Conservation (phyloP, 192 early-diverging fungal genomes). For the Mortierella hygrophila region DNA sequence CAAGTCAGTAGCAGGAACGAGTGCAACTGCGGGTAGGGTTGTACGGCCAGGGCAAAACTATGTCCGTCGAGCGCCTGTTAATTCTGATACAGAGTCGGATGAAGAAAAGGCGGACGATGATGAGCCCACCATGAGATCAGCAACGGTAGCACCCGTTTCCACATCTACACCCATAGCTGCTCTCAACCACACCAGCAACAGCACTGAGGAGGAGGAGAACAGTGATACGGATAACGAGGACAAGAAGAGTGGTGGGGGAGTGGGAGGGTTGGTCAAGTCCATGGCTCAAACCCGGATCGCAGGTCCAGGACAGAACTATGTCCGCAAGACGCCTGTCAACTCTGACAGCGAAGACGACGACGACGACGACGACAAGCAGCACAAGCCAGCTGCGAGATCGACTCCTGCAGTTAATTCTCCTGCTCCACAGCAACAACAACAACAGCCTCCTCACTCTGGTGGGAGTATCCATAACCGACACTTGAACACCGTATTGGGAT, state of each 20-base stretch:
- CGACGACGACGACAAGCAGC: background rate
- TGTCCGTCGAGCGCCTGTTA: slow-evolving; percentile 39
- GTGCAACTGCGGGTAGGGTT: background rate
- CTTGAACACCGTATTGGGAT: background rate
- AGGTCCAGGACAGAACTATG: slow-evolving; percentile 47
- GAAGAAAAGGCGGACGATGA: slow-evolving; percentile 19
- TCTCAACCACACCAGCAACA: background rate
- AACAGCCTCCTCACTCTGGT: background rate
- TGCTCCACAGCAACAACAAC: background rate
- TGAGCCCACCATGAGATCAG: background rate
- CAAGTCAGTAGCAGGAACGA: background rate
- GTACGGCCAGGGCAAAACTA: slow-evolving; percentile 45
- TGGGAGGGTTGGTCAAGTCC: slow-evolving; percentile 1
- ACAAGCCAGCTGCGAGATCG: background rate
- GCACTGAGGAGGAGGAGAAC: background rate
- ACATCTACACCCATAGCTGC: no score
- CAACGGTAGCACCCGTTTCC: background rate
- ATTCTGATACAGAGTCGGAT: slow-evolving; percentile 44
- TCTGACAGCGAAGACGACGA: slow-evolving; percentile 51
- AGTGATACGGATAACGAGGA: slow-evolving; percentile 10
- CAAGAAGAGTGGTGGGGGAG: background rate
- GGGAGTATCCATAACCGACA: background rate
- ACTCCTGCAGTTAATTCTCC: background rate
- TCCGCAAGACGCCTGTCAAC: slow-evolving; percentile 44
- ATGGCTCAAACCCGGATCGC: slow-evolving; percentile 13